Percentiles rank a stretch among this genome's conserved stretches.
Conservation (phyloP, 805 yeast species). For the Hanseniaspora mollemarum region DNA sequence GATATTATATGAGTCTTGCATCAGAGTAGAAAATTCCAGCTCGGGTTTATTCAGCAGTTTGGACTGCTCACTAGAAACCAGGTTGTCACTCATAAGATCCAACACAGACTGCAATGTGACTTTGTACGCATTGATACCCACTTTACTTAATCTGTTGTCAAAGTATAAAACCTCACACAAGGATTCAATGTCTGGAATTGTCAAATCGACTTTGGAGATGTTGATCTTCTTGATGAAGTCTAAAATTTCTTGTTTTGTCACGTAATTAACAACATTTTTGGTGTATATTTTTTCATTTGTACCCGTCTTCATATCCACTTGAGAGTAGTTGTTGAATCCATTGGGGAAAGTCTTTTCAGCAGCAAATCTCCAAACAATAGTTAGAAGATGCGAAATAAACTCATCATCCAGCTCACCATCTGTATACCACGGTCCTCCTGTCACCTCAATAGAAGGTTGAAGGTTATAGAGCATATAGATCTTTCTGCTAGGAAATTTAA, state of each 20-base stretch:
- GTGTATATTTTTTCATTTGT: conserved; percentile 32
- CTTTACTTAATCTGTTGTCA: conserved; percentile 72
- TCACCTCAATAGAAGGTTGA: conserved; percentile 89
- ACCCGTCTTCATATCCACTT: conserved; percentile 19
- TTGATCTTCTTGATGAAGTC: conserved; percentile 61
- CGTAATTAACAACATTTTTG: conserved; percentile 50
- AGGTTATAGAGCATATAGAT: conserved; percentile 89
- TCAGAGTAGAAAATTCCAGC: conserved; percentile 14
- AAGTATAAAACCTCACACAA: conserved; percentile 77
- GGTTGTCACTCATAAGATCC: conserved; percentile 38
- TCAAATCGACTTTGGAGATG: conserved; percentile 72
- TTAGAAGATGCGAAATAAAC: conserved; percentile 71
- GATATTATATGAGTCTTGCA: conserved; percentile 27
- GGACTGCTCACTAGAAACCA: conserved; percentile 20
- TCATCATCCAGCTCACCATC: conserved; percentile 91
- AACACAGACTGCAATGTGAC: conserved; percentile 77
- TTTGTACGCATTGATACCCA: conserved; percentile 51
- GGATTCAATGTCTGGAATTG: conserved; percentile 59
- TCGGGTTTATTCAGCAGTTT: background rate
- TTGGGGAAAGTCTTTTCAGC: conserved; percentile 67
- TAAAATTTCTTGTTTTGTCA: conserved; percentile 61
- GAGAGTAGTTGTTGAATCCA: conserved; percentile 38
- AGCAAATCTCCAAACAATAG: conserved; percentile 79
- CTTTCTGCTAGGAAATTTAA: conserved; percentile 85
- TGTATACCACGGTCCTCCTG: conserved; percentile 99